Conservation (phyloP, 352 stramenopile species). For the Elongisporangium prolatum region DNA sequence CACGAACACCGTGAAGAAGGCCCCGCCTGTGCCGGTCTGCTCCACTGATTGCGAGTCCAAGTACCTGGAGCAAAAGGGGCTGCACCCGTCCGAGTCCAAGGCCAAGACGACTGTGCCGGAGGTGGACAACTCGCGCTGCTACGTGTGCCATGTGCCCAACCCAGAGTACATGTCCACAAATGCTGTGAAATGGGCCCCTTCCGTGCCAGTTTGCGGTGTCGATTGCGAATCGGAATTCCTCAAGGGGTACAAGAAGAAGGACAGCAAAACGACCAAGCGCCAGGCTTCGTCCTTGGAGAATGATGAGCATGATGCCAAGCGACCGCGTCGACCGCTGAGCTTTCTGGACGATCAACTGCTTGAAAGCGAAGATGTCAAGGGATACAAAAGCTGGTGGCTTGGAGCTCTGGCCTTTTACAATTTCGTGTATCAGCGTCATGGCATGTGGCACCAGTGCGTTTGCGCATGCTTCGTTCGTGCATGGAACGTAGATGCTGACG, state of each 20-base stretch:
- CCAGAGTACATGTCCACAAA: slow-evolving; percentile 66
- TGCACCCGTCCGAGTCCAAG: slow-evolving; percentile 22
- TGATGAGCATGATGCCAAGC: slow-evolving; percentile 27
- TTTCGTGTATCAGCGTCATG: slow-evolving; percentile 82
- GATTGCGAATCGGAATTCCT: slow-evolving; percentile 60
- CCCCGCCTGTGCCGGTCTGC: slow-evolving; percentile 53
- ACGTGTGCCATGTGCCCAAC: slow-evolving; percentile 50
- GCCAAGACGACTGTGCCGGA: slow-evolving; percentile 13
- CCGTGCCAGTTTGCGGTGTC: slow-evolving; percentile 62
- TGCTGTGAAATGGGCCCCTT: slow-evolving; percentile 36
- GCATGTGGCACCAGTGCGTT: slow-evolving; percentile 71
- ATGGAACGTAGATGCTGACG: neutral
- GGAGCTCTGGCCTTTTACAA: slow-evolving; percentile 79
- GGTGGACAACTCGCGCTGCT: slow-evolving; percentile 39
- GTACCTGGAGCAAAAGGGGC: slow-evolving; percentile 49
- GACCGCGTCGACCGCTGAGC: slow-evolving; percentile 52
- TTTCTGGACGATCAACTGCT: slow-evolving; percentile 75
- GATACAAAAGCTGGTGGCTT: slow-evolving; percentile 87
- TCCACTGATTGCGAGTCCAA: slow-evolving; percentile 46
- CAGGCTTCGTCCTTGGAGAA: slow-evolving; percentile 2
- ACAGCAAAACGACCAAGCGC: slow-evolving; percentile 24
- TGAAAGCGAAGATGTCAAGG: slow-evolving; percentile 57
- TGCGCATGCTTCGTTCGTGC: neutral
- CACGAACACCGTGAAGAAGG: slow-evolving; percentile 48
- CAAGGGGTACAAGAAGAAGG: slow-evolving; percentile 24